Evolutionary conservation across 2,329 filamentous ascomycete genomes (phyloP), one percentile per base, ranked within the genome.

Genomic region (Emmonsiellopsis sp.): DNA sequence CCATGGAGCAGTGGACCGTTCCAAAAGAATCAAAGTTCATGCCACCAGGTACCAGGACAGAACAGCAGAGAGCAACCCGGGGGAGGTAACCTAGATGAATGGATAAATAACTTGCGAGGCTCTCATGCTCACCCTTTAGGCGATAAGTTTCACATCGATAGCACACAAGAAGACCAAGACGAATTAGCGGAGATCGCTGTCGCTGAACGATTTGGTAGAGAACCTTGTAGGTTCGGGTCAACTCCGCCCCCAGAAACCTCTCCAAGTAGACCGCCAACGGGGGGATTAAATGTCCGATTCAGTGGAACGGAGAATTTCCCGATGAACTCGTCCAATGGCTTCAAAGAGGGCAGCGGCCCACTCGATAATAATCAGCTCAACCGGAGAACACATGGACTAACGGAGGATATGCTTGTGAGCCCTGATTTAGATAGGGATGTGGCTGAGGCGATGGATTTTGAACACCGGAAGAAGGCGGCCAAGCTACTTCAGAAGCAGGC

Each of bases 401-500:
- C 45, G 7, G 20, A 26, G 3, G 37, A 37, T 34, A 26, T 9
- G 15, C 55, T 57, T 10, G 47, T 55, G 3, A 55, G 45, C n/a
- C 10, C 54, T 6, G 49, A 41, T 11, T 51, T 58, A 0, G 53
- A 57, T 7, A 43, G 59, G 2, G 62, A 63, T 34, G 44, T 70
- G 4, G 60, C 63, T 41, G 59, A 63, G 10, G 67, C 69, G 20
- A 61, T 73, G 46, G 68, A 72, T 35, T 72, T 71, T 54, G 70
- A 73, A 47, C 59, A 60, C 13, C 63, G 69, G 41, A 72, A 73
- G 57, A 67, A 63, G 55, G 65, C 64, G 3, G 66, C 63, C 11
- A 66, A 66, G 15, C 57, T 61, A n/a, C 52, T 58, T 40, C 61
- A 62, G 63, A 26, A 50, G 63, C 51, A 56, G 59, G 40, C 50